Evolutionary conservation across 2,329 filamentous ascomycete species (phyloP).

Genomic region (Nectriaceae sp.): DNA sequence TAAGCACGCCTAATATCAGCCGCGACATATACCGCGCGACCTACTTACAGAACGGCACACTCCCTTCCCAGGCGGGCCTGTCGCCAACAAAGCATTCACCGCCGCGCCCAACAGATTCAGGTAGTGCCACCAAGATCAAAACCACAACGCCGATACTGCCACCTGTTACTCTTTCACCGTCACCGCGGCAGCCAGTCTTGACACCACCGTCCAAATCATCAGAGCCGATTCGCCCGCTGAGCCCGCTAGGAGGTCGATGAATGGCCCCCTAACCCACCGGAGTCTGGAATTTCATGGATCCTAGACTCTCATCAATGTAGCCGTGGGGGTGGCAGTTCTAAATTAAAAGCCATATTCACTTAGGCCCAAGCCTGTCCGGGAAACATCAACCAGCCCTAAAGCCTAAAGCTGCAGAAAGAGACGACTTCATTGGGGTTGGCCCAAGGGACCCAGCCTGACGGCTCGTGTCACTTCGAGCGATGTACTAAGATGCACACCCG

Average conservation of each 20-base stretch:
- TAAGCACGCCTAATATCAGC: constrained; percentile 31
- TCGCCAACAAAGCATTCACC: constrained; percentile 57
- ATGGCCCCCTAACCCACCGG: no score
- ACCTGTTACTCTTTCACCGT: constrained; percentile 59
- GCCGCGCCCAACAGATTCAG: constrained; percentile 34
- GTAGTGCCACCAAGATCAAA: constrained; percentile 29
- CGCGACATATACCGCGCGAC: constrained; percentile 29
- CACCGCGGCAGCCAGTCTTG: constrained; percentile 56
- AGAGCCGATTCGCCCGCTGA: constrained; percentile 20
- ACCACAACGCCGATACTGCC: constrained; percentile 52
- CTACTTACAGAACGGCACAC: constrained; percentile 36
- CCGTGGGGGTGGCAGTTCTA: no score
- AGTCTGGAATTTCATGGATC: no score
- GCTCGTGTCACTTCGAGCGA: no score
- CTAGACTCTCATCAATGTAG: no score
- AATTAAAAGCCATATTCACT: no score
- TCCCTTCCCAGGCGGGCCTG: constrained; percentile 46
- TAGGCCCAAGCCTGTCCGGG: no score
- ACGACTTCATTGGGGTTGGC: no score
- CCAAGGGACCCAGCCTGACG: no score
- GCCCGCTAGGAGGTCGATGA: constrained; percentile 10
- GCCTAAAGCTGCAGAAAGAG: no score
- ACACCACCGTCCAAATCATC: constrained; percentile 59
- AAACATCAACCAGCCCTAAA: no score
- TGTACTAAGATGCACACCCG: no score